phyloP scores from a whole-genome alignment of 768 basidiomycete genomes.

The Amanita rubescens region DNA sequence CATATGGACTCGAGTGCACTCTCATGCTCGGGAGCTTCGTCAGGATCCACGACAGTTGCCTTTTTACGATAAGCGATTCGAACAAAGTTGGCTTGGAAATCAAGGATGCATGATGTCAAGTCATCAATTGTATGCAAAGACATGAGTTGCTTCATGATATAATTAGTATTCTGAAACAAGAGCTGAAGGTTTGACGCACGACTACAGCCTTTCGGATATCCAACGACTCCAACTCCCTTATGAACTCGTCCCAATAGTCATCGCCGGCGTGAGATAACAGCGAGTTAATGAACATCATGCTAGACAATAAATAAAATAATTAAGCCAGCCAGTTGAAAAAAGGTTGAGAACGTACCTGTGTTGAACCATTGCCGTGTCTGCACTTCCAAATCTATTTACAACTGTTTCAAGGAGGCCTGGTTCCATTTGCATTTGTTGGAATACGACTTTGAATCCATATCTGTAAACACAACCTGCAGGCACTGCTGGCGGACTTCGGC shows the following conservation, averaged over 20 bases:
- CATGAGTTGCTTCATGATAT: slow-evolving; percentile 63
- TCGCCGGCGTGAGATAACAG: slow-evolving; percentile 76
- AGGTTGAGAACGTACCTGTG: slow-evolving; percentile 48
- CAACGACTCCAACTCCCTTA: slow-evolving; percentile 62
- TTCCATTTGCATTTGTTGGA: slow-evolving; percentile 73
- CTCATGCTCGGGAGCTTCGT: slow-evolving; percentile 49
- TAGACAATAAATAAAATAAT: slow-evolving; percentile 20
- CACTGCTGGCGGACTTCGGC: slow-evolving; percentile 40
- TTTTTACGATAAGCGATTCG: slow-evolving; percentile 77
- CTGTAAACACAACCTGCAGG: slow-evolving; percentile 70
- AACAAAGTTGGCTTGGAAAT: slow-evolving; percentile 83
- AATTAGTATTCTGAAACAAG: not conserved
- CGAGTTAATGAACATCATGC: slow-evolving; percentile 89
- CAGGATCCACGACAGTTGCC: slow-evolving; percentile 67
- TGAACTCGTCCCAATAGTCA: slow-evolving; percentile 71
- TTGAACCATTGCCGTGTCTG: slow-evolving; percentile 79
- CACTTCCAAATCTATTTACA: slow-evolving; percentile 70
- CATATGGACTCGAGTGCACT: slow-evolving; percentile 61
- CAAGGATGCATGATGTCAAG: slow-evolving; percentile 73
- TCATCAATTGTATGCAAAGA: slow-evolving; percentile 76
- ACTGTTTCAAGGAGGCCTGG: slow-evolving; percentile 70
- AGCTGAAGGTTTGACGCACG: slow-evolving; percentile 36
- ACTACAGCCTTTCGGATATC: slow-evolving; percentile 79
- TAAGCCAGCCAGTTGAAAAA: slow-evolving; percentile 2
- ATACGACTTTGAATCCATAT: slow-evolving; percentile 81